phyloP scores from a whole-genome alignment of 495 filamentous ascomycete genomes.

The Hypoxylon lienhwacheense region DNA sequence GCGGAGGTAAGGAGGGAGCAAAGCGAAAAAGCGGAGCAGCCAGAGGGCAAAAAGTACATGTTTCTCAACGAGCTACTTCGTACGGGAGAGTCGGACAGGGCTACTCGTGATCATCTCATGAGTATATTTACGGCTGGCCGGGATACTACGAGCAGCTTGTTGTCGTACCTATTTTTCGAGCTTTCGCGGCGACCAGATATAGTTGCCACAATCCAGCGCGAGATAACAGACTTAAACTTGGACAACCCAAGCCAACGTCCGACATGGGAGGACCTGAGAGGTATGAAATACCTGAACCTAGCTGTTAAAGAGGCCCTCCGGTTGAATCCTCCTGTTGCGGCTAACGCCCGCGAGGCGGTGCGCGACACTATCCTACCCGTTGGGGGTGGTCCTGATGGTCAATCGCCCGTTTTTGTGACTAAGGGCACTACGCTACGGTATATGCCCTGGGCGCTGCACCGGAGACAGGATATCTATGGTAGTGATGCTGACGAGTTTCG shows the following conservation, averaged over 20 bases:
- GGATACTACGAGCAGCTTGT: constrained; percentile 62
- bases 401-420: constrained; percentile 48
- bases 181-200: constrained; percentile 57
- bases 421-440: constrained; percentile 52
- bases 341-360: constrained; percentile 58
- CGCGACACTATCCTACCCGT: constrained; percentile 52
- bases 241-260: constrained; percentile 29
- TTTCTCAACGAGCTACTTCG: constrained; percentile 56
- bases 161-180: constrained; percentile 64
- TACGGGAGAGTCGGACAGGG: constrained; percentile 39
- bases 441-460: constrained; percentile 50
- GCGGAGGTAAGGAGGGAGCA: constrained; percentile 35
- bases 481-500: constrained; percentile 49
- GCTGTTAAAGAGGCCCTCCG: constrained; percentile 55
- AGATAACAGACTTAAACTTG: constrained; percentile 45
- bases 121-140: constrained; percentile 60
- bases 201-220: constrained; percentile 51
- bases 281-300: constrained; percentile 55
- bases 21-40: constrained; percentile 8
- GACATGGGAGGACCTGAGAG: constrained; percentile 50
- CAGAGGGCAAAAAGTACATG: constrained; percentile 46
- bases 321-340: constrained; percentile 61
- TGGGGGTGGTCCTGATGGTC: constrained; percentile 54
- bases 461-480: constrained; percentile 48
- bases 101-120: constrained; percentile 49